These are phyloP conservation scores for Ophiostoma ips DNA, from an alignment of 2,329 filamentous ascomycete species.

Conservation along the genomic window DNA sequence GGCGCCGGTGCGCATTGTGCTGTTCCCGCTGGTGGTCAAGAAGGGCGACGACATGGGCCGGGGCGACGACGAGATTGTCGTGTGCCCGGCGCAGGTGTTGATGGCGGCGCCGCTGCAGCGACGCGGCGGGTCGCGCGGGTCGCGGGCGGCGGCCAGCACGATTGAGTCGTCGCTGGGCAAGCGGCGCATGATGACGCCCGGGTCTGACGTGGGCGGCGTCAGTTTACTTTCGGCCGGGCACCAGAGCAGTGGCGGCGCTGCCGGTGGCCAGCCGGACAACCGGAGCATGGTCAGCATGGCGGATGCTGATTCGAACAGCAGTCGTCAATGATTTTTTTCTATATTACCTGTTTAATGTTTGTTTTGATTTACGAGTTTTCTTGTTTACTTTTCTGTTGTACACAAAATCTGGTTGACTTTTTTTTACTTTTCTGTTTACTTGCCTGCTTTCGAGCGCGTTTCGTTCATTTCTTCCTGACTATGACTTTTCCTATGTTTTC, in stretches of 20 bases:
- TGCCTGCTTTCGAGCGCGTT: no score
- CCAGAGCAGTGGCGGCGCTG: slow-evolving; percentile 19
- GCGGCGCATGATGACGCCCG: slow-evolving; percentile 28
- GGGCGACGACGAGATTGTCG: slow-evolving; percentile 88
- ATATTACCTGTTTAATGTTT: neutral
- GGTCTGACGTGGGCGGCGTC: slow-evolving; percentile 38
- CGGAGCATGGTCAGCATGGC: slow-evolving; percentile 25
- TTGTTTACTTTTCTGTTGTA: neutral
- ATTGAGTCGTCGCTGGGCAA: slow-evolving; percentile 1
- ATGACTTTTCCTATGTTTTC: no score
- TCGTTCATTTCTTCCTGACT: no score
- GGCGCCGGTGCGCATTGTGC: slow-evolving; percentile 74
- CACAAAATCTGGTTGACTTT: neutral
- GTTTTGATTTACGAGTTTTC: neutral
- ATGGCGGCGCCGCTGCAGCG: slow-evolving; percentile 41
- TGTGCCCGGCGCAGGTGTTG: slow-evolving; percentile 88
- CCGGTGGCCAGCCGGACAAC: slow-evolving; percentile 13
- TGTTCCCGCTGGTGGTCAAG: slow-evolving; percentile 94
- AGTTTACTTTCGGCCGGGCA: slow-evolving; percentile 24
- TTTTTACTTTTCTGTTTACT: no score
- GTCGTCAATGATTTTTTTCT: neutral
- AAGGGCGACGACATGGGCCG: slow-evolving; percentile 79
- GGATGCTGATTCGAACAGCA: slow-evolving; percentile 5
- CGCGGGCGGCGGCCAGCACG: slow-evolving; percentile 14
- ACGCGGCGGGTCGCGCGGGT: slow-evolving; percentile 10